phyloP scores from a whole-genome alignment of 2,329 filamentous ascomycete genomes.

The Beauveria scarabaeidicola region DNA sequence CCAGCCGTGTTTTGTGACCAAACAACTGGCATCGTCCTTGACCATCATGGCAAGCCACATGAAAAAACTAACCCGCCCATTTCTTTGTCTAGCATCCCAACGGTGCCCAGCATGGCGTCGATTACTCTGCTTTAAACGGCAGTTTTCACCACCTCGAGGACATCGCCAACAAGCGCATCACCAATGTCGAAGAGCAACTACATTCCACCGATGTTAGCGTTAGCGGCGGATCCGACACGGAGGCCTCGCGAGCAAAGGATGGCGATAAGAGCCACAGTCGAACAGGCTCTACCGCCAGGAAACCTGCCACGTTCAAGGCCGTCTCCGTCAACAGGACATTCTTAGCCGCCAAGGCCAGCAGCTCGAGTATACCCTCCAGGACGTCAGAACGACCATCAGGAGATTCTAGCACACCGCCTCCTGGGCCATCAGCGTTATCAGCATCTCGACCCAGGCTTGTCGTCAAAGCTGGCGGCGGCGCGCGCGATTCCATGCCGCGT shows the following conservation, averaged over 20 bases:
- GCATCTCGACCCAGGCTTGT: slow-evolving; percentile 62
- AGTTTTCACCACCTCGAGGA: slow-evolving; percentile 37
- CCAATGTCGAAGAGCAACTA: slow-evolving; percentile 48
- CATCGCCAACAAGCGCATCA: slow-evolving; percentile 48
- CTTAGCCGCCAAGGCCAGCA: slow-evolving; percentile 58
- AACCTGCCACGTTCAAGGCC: slow-evolving; percentile 71
- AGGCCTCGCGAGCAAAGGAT: slow-evolving; percentile 55
- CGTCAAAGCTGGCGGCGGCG: slow-evolving; percentile 60
- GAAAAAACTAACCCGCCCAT: background rate
- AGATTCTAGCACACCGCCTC: slow-evolving; percentile 38
- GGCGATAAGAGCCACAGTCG: slow-evolving; percentile 52
- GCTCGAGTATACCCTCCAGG: slow-evolving; percentile 38
- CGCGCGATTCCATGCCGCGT: slow-evolving; percentile 43
- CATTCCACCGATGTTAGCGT: slow-evolving; percentile 59
- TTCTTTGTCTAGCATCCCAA: slow-evolving; percentile 18
- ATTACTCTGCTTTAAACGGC: slow-evolving; percentile 41
- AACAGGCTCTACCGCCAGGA: slow-evolving; percentile 56
- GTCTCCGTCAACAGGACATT: slow-evolving; percentile 82
- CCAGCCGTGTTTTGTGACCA: slow-evolving; percentile 4
- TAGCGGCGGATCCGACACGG: slow-evolving; percentile 70
- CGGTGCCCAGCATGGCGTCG: slow-evolving; percentile 39
- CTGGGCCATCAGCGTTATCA: slow-evolving; percentile 37
- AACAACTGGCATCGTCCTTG: background rate
- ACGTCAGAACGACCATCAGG: slow-evolving; percentile 40
- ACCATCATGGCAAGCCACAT: background rate